Evolutionary conservation across 768 basidiomycete genomes (phyloP), one percentile per base, ranked within the genome.

Genomic region (Tulasnella sp.): DNA sequence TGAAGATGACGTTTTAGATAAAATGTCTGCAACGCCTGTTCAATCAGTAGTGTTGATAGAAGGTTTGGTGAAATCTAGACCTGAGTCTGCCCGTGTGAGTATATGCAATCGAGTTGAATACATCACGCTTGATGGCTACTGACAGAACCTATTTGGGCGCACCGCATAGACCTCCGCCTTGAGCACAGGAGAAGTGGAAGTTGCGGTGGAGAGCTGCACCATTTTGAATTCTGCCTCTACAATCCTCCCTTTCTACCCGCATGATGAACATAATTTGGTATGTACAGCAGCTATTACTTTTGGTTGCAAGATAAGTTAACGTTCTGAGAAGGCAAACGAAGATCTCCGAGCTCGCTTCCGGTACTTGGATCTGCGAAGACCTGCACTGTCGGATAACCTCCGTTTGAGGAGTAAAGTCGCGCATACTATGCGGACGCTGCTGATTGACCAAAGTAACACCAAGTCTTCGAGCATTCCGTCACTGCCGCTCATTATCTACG

Each of bases 351-450:
- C 87, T 58, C 83, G 83, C 66, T 86, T 87, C 71, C 86, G 94
- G 56, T 84, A 88, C 76, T 80, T 96, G 44, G 94, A 97, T 75
- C 80, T 97, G 43, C 83, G 94, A 27, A 80, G 93, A 44, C 72
- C 82, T 8, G 76, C 76, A 13, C 72, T 97, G 44, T 78, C 90
- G 2, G 73, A 79, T 58, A 96, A 96, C 71, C 74, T 97, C 64
- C 85, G 82, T 67, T 85, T 81, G 66, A 79, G 94, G 62, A 88
- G 88, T 69, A 74, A 78, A 60, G 89, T 94, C n/a, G 83, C 90
- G 26, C 86, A 85, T 63, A 75, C 85, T 61, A 77, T 89, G 44
- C 81, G 93, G 53, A 78, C 80, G 61, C 73, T 81, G 43, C 79
- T 97, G 32, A 80, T 89, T 67, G 77, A 85, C 56, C 75, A 82